Base-by-base conservation (phyloP, 2,329 filamentous ascomycete genomes). In the Chaetomium sp. region DNA sequence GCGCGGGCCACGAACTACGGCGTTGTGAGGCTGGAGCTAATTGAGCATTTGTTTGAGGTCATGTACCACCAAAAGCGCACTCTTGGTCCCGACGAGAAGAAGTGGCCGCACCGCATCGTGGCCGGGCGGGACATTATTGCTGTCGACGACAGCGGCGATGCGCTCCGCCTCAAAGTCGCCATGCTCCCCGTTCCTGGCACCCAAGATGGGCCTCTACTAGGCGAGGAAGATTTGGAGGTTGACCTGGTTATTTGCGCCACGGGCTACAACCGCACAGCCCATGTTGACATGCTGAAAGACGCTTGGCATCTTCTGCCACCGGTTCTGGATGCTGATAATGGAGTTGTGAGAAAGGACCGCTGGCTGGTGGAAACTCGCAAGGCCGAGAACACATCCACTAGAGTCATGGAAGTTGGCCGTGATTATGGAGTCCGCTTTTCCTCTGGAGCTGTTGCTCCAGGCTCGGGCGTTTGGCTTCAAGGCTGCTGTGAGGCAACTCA, bases 401-500 rank as follows among this genome's bases (percentile, higher is more conserved):
- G 82, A 33, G 81, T 85, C 65, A 89, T 92, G 79, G 81, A 82
- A 19, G 90, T 97, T 1, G 82, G 82, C 35, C 85, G 94, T 60
- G 86, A 97, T 75, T 98, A 98, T 77, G 84, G 84, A 59, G 86
- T 97, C 57, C 80, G 88, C 65, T 92, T 96, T 74, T 82, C 85
- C 57, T 79, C 85, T 1, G 88, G 85, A 33, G 82, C 85, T 56
- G 89, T 98, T 38, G 84, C 87, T n/a, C 74, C 83, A 0, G 86
- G 88, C 53, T 90, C 92, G 16, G 93, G 93, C 3, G 83, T 98
- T 65, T 98, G 91, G 90, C 82, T 98, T 71, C 95, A 98, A 76
- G 94, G 94, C 35, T 97, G 93, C 80, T 96, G 93, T 75, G 93
- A 98, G 81, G 87, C 84, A 67, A 96, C 93, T 38, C 94, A 98